Base-by-base conservation (phyloP, 768 basidiomycete species). In the Tulasnella sp. region DNA sequence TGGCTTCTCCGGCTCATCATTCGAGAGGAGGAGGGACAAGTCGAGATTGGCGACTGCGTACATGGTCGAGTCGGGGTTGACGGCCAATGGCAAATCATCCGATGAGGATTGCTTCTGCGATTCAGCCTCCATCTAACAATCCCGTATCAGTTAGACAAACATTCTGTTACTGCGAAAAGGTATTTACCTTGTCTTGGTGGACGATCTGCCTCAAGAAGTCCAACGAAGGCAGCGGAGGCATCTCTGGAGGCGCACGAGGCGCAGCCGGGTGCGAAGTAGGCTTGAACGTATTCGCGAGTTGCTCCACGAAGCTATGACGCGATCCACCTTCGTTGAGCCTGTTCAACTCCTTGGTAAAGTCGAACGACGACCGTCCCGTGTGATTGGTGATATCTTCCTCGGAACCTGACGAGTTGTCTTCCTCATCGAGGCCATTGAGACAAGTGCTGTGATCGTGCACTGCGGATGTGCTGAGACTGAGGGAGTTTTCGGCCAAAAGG, bases 321-420 rank as follows among this genome's bases (percentile, higher is more conserved):
- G 87, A 88, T 1, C 77, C 90, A 39, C 89, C 89, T 75, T 90
- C 88, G 69, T 89, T 88, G 65, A 93, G 82, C 76, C 82, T 87
- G 78, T 84, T 80, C 68, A 93, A 79, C 78, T 92, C 92, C 42
- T 88, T 90, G 0, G 92, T 94, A 77, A 93, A 94, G 76, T 94
- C 91, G 74, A 93, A 94, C 1, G 88, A 90, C 76, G 85, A 89
- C 81, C 88, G 91, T 0, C 91, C 92, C 74, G 89, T 86, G 68
- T 86, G 86, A 32, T 74, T 73, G 69, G 88, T 87, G 47, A 32
- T 36, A 11, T 52, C 34, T 19, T 47, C 69, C 6, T 67, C 67
- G 4, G 67, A 67, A 22, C 36, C 39, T 17, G 67, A 67, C 22
- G 39, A 44, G 47, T 16, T 66, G 36, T 66, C 44, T 59, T 70